Percentiles rank a stretch among this genome's conserved stretches.
Evolutionary conservation across 345 rosid genomes (phyloP).

Genomic region (Turritis glabra): DNA sequence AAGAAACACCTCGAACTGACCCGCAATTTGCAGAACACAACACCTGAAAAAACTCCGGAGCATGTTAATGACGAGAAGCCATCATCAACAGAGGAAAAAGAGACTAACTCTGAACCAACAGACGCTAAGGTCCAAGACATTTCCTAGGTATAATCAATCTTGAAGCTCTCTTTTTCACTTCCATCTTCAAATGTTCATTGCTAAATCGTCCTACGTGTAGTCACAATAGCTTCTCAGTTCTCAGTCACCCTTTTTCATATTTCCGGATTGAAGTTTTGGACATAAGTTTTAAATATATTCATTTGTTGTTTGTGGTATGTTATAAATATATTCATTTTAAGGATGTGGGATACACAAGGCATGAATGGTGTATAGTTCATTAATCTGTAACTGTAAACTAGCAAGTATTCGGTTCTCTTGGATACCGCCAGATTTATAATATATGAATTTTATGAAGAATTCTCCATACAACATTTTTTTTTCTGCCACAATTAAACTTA

Average conservation of each 20-base stretch:
- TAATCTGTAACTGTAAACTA: neutral
- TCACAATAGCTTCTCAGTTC: conserved; percentile 9
- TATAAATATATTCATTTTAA: conserved; percentile 1
- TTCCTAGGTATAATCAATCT: conserved; percentile 18
- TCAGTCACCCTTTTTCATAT: neutral
- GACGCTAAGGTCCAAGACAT: conserved; percentile 21
- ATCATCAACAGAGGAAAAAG: conserved; percentile 44
- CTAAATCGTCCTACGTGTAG: neutral
- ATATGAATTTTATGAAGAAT: neutral
- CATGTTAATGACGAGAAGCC: conserved; percentile 52
- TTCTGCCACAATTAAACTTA: neutral
- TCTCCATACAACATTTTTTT: neutral
- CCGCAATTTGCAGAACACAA: conserved; percentile 30
- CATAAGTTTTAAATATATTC: conserved; percentile 10
- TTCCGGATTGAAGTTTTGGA: conserved; percentile 18
- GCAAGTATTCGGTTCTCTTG: neutral
- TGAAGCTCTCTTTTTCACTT: conserved; percentile 28
- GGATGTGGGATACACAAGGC: neutral
- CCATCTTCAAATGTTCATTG: conserved; percentile 10
- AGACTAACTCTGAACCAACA: conserved; percentile 35
- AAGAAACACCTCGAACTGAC: conserved; percentile 1
- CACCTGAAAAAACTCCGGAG: conserved; percentile 46
- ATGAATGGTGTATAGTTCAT: conserved; percentile 8
- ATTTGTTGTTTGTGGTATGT: conserved; percentile 16
- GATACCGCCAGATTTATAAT: neutral